Evolutionary conservation across 1,139 yeast genomes (phyloP).

Genomic region (Saccharomyces pastorianus): DNA sequence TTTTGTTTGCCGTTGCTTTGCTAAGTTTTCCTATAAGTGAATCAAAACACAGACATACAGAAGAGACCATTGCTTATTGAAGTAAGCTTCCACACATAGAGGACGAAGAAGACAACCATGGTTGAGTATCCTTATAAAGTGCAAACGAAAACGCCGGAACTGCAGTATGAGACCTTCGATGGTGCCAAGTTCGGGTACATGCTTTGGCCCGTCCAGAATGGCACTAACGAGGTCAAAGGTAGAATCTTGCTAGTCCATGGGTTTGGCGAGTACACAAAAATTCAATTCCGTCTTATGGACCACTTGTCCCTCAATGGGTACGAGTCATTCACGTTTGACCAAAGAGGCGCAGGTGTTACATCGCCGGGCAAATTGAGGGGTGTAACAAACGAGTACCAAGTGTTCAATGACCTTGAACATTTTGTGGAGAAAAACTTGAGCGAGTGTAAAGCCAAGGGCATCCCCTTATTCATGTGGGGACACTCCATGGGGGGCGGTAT

Average conservation of each 20-base stretch:
- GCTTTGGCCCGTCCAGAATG: slow-evolving; percentile 18
- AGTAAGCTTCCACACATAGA: not conserved
- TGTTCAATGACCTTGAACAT: slow-evolving; percentile 62
- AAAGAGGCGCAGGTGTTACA: slow-evolving; percentile 82
- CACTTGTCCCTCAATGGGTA: slow-evolving; percentile 52
- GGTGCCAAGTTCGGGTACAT: slow-evolving; percentile 27
- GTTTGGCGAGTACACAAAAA: slow-evolving; percentile 55
- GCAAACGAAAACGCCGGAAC: slow-evolving; percentile 18
- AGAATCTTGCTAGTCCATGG: slow-evolving; percentile 70
- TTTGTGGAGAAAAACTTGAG: slow-evolving; percentile 35
- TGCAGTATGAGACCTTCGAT: slow-evolving; percentile 22
- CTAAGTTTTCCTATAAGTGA: not conserved
- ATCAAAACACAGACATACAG: not conserved
- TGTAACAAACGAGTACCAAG: slow-evolving; percentile 52
- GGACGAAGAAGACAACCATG: not conserved
- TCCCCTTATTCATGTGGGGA: slow-evolving; percentile 57
- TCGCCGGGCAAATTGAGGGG: slow-evolving; percentile 56
- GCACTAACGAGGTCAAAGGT: slow-evolving; percentile 14
- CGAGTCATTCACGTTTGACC: slow-evolving; percentile 73
- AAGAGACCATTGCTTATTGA: not conserved
- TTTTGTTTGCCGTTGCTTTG: not conserved
- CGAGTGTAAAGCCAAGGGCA: slow-evolving; percentile 23
- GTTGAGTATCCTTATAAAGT: slow-evolving; percentile 20
- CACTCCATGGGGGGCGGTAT: slow-evolving; percentile 96
- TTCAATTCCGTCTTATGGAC: slow-evolving; percentile 56